phyloP scores from a whole-genome alignment of 2,329 filamentous ascomycete genomes.

The Fusarium coffeatum region DNA sequence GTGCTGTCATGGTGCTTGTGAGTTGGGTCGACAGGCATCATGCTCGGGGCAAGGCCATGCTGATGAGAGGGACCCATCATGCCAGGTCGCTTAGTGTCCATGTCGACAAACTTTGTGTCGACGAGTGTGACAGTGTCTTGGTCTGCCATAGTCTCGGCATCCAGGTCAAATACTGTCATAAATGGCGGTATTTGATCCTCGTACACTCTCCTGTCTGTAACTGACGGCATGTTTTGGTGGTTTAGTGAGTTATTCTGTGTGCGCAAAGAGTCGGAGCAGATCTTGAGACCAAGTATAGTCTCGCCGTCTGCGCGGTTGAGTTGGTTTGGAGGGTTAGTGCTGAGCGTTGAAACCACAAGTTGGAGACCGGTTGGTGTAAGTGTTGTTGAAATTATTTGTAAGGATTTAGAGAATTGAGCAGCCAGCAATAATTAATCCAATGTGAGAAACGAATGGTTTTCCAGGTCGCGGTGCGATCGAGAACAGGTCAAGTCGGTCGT shows the following conservation, averaged over 20 bases:
- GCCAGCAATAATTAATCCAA: slow-evolving; percentile 15
- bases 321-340: slow-evolving; percentile 17
- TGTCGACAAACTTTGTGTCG: slow-evolving; percentile 63
- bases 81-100: slow-evolving; percentile 56
- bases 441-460: slow-evolving; percentile 42
- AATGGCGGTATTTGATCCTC: slow-evolving; percentile 80
- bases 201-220: slow-evolving; percentile 69
- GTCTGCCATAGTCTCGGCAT: slow-evolving; percentile 66
- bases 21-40: slow-evolving; percentile 59
- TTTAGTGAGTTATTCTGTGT: slow-evolving; percentile 1
- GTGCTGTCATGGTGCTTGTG: slow-evolving; percentile 81
- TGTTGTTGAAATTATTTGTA: slow-evolving; percentile 39
- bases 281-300: slow-evolving; percentile 7
- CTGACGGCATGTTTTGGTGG: slow-evolving; percentile 67
- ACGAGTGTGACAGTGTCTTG: slow-evolving; percentile 65
- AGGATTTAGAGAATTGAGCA: slow-evolving; percentile 30
- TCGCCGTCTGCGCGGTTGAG: slow-evolving; percentile 5
- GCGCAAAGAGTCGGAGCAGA: slow-evolving; percentile 1
- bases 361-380: slow-evolving; percentile 41
- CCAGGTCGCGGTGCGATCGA: slow-evolving; percentile 35
- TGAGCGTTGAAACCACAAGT: slow-evolving; percentile 17
- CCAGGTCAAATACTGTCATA: slow-evolving; percentile 79
- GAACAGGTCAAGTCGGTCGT: slow-evolving; percentile 39
- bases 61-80: slow-evolving; percentile 54
- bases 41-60: slow-evolving; percentile 54